Conservation (phyloP, 352 stramenopile species). For the Phytopythium litorale region DNA sequence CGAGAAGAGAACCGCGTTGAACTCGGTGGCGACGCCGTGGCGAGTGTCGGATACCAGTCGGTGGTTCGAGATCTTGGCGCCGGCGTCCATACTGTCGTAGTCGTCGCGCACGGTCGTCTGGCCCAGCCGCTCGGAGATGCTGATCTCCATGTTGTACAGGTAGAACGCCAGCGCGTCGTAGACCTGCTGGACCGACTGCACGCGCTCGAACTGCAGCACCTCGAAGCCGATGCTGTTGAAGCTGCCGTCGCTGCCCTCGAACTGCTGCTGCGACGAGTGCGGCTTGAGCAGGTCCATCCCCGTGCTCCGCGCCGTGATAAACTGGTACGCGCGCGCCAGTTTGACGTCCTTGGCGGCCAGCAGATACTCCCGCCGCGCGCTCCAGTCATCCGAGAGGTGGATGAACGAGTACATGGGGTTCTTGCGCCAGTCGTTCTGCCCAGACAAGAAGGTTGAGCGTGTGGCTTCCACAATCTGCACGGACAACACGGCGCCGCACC, state of each 20-base stretch:
- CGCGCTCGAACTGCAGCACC: conserved; percentile 15
- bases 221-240: conserved; percentile 14
- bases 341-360: conserved; percentile 19
- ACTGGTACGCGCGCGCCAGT: conserved; percentile 17
- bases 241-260: conserved; percentile 16
- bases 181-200: conserved; percentile 15
- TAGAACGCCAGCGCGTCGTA: conserved; percentile 21
- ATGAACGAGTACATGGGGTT: conserved; percentile 14
- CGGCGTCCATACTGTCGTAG: conserved; percentile 13
- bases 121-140: conserved; percentile 27
- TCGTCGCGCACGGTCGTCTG: conserved; percentile 30
- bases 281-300: conserved; percentile 25
- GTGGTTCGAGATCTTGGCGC: conserved; percentile 30
- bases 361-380: conserved; percentile 20
- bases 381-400: conserved; percentile 12
- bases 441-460: conserved; percentile 2
- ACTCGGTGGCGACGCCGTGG: conserved; percentile 15
- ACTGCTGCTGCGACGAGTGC: conserved; percentile 19
- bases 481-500: neutral
- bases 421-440: conserved; percentile 12
- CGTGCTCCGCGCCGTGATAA: conserved; percentile 23
- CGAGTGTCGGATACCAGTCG: conserved; percentile 31
- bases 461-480: neutral
- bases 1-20: conserved; percentile 8
- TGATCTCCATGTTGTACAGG: conserved; percentile 28